Evolutionary conservation across 352 stramenopile genomes (phyloP).

Genomic region (Phytophthora multivora): DNA sequence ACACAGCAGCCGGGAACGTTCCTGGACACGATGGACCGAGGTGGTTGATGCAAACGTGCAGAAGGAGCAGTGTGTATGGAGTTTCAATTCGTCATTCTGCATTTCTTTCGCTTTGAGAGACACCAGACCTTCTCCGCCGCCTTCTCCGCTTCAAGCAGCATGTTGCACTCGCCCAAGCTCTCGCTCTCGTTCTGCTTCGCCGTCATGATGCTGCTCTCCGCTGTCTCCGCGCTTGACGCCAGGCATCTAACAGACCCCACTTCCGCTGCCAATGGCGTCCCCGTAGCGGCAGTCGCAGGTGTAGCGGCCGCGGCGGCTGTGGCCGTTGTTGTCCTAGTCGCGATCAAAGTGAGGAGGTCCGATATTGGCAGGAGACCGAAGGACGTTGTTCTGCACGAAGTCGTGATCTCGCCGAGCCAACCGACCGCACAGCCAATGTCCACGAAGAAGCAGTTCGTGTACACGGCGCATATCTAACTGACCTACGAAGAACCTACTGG

Average conservation of each 20-base stretch:
- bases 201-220: slow-evolving; percentile 13
- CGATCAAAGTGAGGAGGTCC: slow-evolving; percentile 22
- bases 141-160: slow-evolving; percentile 17
- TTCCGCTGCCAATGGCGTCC: neutral
- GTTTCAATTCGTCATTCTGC: slow-evolving; percentile 25
- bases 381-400: slow-evolving; percentile 37
- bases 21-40: slow-evolving; percentile 18
- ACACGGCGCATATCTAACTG: slow-evolving; percentile 56
- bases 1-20: slow-evolving; percentile 23
- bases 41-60: slow-evolving; percentile 15
- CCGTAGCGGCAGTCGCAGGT: slow-evolving; percentile 14
- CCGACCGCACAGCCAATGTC: slow-evolving; percentile 30
- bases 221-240: slow-evolving; percentile 5
- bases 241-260: slow-evolving; percentile 16
- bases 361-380: slow-evolving; percentile 10
- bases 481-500: slow-evolving; percentile 12
- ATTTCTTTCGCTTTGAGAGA: slow-evolving; percentile 30
- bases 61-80: slow-evolving; percentile 3
- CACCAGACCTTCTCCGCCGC: neutral
- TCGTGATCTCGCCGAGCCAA: slow-evolving; percentile 51
- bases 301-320: slow-evolving; percentile 29
- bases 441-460: slow-evolving; percentile 50
- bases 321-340: slow-evolving; percentile 26
- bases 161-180: slow-evolving; percentile 16
- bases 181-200: slow-evolving; percentile 19